Evolutionary conservation across 805 yeast species (phyloP).

Genomic region (Yarrowia sp.): DNA sequence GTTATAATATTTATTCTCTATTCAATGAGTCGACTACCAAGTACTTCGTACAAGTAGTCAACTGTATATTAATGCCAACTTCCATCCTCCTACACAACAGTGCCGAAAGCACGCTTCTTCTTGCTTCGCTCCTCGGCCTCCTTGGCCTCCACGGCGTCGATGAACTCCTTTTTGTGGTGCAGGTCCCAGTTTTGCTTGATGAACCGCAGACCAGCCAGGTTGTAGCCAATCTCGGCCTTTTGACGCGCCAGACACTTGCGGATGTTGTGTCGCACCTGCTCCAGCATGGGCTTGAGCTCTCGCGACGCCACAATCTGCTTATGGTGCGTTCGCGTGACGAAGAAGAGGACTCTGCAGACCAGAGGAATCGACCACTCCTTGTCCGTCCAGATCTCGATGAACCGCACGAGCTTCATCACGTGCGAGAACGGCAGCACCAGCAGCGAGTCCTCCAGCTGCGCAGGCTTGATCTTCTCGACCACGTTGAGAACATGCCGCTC

Average conservation of each 20-base stretch:
- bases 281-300: conserved; percentile 58
- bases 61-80: too few relatives aligned
- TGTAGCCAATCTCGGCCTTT: conserved; percentile 69
- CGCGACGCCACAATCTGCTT: conserved; percentile 62
- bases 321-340: conserved; percentile 69
- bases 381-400: conserved; percentile 73
- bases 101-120: conserved; percentile 64
- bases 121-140: conserved; percentile 54
- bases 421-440: conserved; percentile 87
- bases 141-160: conserved; percentile 61
- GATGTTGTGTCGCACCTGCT: conserved; percentile 59
- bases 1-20: too few relatives aligned
- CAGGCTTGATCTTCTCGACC: conserved; percentile 65
- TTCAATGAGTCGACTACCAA: too few relatives aligned
- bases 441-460: conserved; percentile 90
- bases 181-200: conserved; percentile 75
- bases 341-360: conserved; percentile 73
- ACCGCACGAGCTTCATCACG: conserved; percentile 64
- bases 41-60: too few relatives aligned
- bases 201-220: conserved; percentile 76
- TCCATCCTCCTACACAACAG: neutral
- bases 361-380: conserved; percentile 51
- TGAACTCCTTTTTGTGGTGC: conserved; percentile 68
- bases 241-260: conserved; percentile 54
- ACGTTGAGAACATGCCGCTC: conserved; percentile 76